phyloP scores from a whole-genome alignment of 2,329 filamentous ascomycete genomes.

The Talaromyces marneffei region DNA sequence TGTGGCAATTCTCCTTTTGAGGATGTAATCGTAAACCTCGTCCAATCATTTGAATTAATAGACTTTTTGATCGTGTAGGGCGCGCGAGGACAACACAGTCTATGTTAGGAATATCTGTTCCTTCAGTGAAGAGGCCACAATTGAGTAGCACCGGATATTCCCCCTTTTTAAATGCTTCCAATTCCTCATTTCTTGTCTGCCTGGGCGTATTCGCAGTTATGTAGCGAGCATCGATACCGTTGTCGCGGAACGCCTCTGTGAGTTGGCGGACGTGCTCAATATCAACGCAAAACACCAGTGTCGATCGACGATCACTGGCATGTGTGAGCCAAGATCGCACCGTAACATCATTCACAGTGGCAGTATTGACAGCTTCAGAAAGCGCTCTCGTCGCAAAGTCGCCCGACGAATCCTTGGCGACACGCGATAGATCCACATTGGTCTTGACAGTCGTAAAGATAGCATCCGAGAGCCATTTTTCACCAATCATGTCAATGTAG shows the following conservation, averaged over 20 bases:
- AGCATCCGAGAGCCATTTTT: constrained; percentile 89
- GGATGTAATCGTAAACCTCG: constrained; percentile 78
- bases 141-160: constrained; percentile 87
- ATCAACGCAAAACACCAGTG: constrained; percentile 91
- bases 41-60: constrained; percentile 96
- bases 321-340: constrained; percentile 81
- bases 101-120: constrained; percentile 95
- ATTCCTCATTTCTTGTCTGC: constrained; percentile 59
- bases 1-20: constrained; percentile 80
- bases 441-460: constrained; percentile 89
- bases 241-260: constrained; percentile 66
- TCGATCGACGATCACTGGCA: constrained; percentile 68
- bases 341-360: constrained; percentile 73
- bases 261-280: constrained; percentile 71
- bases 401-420: constrained; percentile 59
- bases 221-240: constrained; percentile 76
- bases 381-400: constrained; percentile 78
- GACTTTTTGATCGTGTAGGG: constrained; percentile 85
- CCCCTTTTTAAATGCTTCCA: constrained; percentile 69
- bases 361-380: constrained; percentile 75
- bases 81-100: constrained; percentile 85
- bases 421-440: constrained; percentile 68
- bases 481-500: constrained; percentile 73
- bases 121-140: constrained; percentile 94
- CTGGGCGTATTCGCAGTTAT: constrained; percentile 78